Evolutionary conservation across 78 protist genomes (phyloP), one percentile per base, ranked within the genome.

Genomic region (Dictyostelium intermedium): DNA sequence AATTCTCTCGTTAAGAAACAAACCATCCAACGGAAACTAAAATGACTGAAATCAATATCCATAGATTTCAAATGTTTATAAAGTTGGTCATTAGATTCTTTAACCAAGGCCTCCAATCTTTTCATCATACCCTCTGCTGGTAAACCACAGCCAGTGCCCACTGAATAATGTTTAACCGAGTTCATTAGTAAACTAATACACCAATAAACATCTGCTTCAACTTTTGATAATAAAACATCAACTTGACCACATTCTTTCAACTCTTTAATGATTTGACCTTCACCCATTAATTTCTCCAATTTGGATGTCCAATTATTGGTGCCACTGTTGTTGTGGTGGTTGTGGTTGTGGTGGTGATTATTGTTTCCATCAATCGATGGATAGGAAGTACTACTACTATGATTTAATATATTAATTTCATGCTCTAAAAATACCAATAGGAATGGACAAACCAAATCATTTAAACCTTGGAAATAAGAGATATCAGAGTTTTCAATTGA

Each of bases 111-210:
- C 34, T 78, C 85, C 37, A 89, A 34, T 45, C 56, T 89, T 27
- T 70, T 80, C 94, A 89, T 89, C 85, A 89, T 78, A 25, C 94
- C 87, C 32, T 89, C 94, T 2, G 94, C 94, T 6, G 94, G 94
- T n/a, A 89, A 50, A 30, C 94, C 94, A 63, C 87, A 89, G 6
- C 94, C 94, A 30, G 94, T 89, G 20, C 73, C 53, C 2, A 66
- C 27, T 18, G 94, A 84, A 69, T 89, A 89, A 20, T 83, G 72
- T 70, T 89, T 89, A n/a, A 78, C 78, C 23, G 94, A 69, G 13
- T 78, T 80, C 82, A 89, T 43, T 30, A 89, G 34, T 63, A 32
- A 27, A 69, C 83, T 80, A n/a, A 89, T 35, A 80, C 87, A 89
- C 94, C 94, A 89, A 50, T 50, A 89, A 13, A 89, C 82, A 37